Evolutionary conservation across 2,329 filamentous ascomycete species (phyloP), one percentile per base, ranked within the genome.

Genomic region (Pseudogymnoascus sp.): DNA sequence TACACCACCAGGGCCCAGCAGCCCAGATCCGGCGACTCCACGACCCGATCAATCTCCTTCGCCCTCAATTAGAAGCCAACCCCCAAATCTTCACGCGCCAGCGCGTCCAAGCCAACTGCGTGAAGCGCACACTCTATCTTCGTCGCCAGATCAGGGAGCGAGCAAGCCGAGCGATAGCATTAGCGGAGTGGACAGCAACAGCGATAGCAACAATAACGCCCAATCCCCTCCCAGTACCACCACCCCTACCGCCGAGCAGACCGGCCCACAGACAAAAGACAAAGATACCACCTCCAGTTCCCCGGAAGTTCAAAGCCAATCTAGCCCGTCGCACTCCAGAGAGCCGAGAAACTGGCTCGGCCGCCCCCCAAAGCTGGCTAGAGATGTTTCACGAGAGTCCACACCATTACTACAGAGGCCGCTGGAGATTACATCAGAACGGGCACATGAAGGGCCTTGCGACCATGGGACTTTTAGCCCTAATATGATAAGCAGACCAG

Each of bases 401-500:
- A 84, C 83, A 1, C 77, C 81, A 2, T 74, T 87, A 26, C 76
- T 84, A 11, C 8, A 81, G 79, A 18, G 73, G 74, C 62, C 71
- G 1, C 69, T 71, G 42, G 72, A 74, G 61, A 65, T 71, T 39
- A 62, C 68, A 4, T 37, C 62, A 2, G 61, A 64, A 31, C 60
- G 68, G 26, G 67, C 68, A 12, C 71, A 73, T 59, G 70, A 76
- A 59, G 75, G 73, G 29, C 72, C 74, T 40, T 91, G 87, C 77
- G 81, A 83, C 69, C 88, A 95, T 76, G 90, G 90, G 69, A 89
- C 89, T 14, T 91, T 93, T 71, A 91, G 89, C 47, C 87, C 89
- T 1, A 79, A 85, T 39, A 82, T 11, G 18, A 36, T 7, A 6
- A 57, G 51, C 51, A 57, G 51, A 14, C 64, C 71, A 16, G 66